These are phyloP conservation scores for Fusarium pseudocircinatum DNA, from an alignment of 2,329 filamentous ascomycete species.

Conservation along the genomic window DNA sequence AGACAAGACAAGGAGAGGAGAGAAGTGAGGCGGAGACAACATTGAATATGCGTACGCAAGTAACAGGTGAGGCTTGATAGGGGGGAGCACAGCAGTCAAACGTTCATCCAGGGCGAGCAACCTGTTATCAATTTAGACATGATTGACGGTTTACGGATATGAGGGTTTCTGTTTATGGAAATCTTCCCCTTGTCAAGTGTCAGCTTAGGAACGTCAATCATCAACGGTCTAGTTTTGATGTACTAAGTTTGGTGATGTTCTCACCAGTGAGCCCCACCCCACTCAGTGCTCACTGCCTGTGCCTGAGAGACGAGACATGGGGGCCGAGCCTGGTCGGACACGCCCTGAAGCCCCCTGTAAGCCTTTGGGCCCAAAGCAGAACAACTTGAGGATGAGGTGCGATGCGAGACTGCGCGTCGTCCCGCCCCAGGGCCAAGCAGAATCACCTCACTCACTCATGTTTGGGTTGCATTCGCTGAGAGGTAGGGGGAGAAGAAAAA, in stretches of 20 bases:
- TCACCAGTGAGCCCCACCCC: not conserved
- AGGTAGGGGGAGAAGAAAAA: not conserved
- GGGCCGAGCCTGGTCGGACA: constrained; percentile 5
- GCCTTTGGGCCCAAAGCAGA: not conserved
- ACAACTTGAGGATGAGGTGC: not conserved
- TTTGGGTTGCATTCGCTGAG: constrained; percentile 5
- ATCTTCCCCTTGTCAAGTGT: not conserved
- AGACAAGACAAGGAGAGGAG: too few relatives aligned
- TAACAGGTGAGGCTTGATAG: constrained; percentile 11
- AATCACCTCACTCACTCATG: not conserved
- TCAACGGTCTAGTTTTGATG: not conserved
- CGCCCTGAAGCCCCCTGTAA: not conserved
- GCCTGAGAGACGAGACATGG: not conserved
- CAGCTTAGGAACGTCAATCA: constrained; percentile 4
- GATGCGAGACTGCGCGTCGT: constrained; percentile 7
- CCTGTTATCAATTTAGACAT: constrained; percentile 15
- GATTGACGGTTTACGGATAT: constrained; percentile 7
- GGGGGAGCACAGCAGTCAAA: not conserved
- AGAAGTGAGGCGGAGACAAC: constrained; percentile 19
- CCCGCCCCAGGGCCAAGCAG: not conserved
- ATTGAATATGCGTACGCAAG: not conserved
- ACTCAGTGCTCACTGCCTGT: not conserved
- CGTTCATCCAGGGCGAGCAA: constrained; percentile 1
- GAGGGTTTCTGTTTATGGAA: constrained; percentile 6
- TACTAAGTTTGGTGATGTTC: not conserved